Base-by-base conservation (phyloP, 2,329 filamentous ascomycete genomes). In the Penicillium italicum region DNA sequence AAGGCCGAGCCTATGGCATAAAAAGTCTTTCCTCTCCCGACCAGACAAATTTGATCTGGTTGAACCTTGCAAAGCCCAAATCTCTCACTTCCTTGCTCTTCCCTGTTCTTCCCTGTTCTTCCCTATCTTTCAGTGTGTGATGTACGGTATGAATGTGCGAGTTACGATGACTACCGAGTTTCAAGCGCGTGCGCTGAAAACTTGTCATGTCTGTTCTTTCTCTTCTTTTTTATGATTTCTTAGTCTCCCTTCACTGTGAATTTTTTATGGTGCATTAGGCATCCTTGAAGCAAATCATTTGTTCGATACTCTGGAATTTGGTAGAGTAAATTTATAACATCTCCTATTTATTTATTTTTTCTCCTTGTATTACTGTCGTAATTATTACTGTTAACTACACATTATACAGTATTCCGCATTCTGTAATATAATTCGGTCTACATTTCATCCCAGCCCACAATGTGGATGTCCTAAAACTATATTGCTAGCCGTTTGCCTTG, bases 1-100 rank as follows among this genome's bases (percentile, higher is more conserved):
- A 74, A 74, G 59, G 56, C 57, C 37, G 72, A 74, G 49, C 52
- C 66, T 46, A 56, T 66, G 7, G 64, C 65, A 28, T 72, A 67
- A 62, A 56, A 37, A 46, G 12, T 36, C 26, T 41, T 37, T n/a
- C 26, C n/a, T 52, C 43, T 48, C 40, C 24, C 34, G 24, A 28
- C 45, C 40, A 44, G 20, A 43, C 8, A 36, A 41, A 11, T 40
- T 11, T 50, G 16, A 16, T 43, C 33, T 44, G 33, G 36, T 40
- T 22, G 24, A 51, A 40, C 9, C 31, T 26, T 28, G 30, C 24
- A 24, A 53, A 24, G 2, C n/a, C 26, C 26, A 28, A 20, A 18
- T 40, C 33, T 30, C 40, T 43, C 50, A 31, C 36, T 58, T 41
- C 47, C 50, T 45, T 62, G 58, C 53, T 53, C 56, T 56, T 37